Conservation (phyloP, 345 rosid genomes). For the Ailanthus altissimus region DNA sequence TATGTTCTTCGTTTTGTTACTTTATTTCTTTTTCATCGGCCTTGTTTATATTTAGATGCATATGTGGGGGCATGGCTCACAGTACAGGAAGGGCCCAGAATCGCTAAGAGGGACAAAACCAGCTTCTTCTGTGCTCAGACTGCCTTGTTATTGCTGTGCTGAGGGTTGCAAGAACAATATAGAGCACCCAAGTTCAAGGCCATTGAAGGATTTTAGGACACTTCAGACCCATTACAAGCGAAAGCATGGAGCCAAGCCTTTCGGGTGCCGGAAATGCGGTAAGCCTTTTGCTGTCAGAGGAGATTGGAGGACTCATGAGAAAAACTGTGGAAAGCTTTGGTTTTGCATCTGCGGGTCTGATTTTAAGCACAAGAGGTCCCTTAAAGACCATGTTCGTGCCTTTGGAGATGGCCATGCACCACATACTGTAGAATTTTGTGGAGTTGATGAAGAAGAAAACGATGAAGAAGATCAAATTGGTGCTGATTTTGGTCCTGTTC, state of each 20-base stretch:
- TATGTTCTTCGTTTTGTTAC: background rate
- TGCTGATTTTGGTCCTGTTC: conserved; percentile 13
- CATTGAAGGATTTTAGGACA: conserved; percentile 88
- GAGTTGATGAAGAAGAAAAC: conserved; percentile 34
- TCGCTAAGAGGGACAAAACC: conserved; percentile 74
- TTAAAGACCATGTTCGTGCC: conserved; percentile 67
- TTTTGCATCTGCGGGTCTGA: conserved; percentile 69
- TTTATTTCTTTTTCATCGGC: background rate
- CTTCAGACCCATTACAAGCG: conserved; percentile 90
- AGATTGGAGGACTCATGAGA: conserved; percentile 75
- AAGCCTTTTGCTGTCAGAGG: conserved; percentile 67
- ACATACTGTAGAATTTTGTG: conserved; percentile 36
- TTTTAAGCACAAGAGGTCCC: conserved; percentile 71
- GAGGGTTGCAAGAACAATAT: conserved; percentile 88
- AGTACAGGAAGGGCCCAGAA: conserved; percentile 83
- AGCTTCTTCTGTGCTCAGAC: conserved; percentile 59
- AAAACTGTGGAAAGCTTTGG: conserved; percentile 71
- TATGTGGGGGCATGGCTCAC: conserved; percentile 97
- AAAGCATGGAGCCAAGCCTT: conserved; percentile 77
- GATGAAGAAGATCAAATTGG: conserved; percentile 33
- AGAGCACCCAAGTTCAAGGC: conserved; percentile 77
- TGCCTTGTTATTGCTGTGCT: conserved; percentile 82
- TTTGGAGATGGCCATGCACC: conserved; percentile 65
- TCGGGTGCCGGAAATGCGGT: conserved; percentile 54
- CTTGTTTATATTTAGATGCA: conserved; percentile 56